Base-by-base conservation (phyloP, 495 filamentous ascomycete species). In the Bryoglossum gracile region DNA sequence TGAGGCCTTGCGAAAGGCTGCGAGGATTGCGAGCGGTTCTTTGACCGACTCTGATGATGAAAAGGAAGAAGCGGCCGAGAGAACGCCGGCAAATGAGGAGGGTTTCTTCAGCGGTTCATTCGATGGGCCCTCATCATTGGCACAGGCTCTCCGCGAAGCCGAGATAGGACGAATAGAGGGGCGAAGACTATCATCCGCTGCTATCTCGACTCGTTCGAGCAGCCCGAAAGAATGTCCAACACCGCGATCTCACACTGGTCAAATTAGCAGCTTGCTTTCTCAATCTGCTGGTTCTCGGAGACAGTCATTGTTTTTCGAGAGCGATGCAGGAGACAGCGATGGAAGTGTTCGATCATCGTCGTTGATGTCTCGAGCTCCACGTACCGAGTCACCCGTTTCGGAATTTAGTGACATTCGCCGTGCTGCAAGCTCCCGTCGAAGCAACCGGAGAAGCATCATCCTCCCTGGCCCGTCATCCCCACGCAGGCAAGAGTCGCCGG, bases 181-280 rank as follows among this genome's bases (percentile, higher is more conserved):
- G 21, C 62, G 61, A 11, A 67, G 71, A 16, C 51, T 61, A 26
- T 67, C 71, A 46, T 69, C 69, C 14, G 55, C 65, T 11, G 59
- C 76, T 26, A 64, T 69, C 33, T 77, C 76, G 17, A 73, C 94
- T 0, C 77, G 87, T 50, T 94, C 94, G 1, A 94, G 79, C 55
- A 98, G 94, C 57, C 92, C 92, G 1, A 80, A 84, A 68, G 90
- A 94, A 68, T 89, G 85, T 43, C 86, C 86, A 17, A 98, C 92
- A 18, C 92, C 92, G 10, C 81, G 87, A 51, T 97, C 90, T 3
- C 82, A 92, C 53, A 80, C 80, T 28, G 87, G 86, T 46, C 74
- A 75, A 33, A 71, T 81, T 19, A 54, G 53, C 28, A 59, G 56
- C 30, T 66, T 86, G 17, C 60, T 83, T 2, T 74, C 78, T n/a